Base-by-base conservation (phyloP, 805 yeast genomes). In the Suhomyces sp. region DNA sequence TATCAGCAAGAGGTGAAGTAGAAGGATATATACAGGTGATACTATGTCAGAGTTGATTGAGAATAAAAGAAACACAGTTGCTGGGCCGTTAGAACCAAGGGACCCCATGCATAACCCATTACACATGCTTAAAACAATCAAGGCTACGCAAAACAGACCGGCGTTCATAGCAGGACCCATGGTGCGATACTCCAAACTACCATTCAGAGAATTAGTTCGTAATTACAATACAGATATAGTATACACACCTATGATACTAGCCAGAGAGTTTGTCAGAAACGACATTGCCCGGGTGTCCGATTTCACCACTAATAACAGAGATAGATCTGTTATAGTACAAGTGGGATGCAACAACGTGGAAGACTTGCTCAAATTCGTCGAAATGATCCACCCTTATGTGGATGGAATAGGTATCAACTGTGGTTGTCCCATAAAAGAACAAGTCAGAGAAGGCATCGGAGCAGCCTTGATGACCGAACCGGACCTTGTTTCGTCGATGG, bases 341-440 rank as follows among this genome's bases (percentile, higher is more conserved):
- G 88, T 93, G 15, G 99, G 98, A 4, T 86, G 87, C 10, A 89
- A 89, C 62, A 92, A 90, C 65, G 88, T 86, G 3, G 81, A 84
- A 9, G 98, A 94, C 68, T 72, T 94, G 49, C 66, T 88, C 23
- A 79, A 93, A 54, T 90, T 93, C 64, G 90, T 90, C 4, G 90
- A 88, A 50, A 85, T 94, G 91, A 83, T 92, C n/a, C 82, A 82
- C 53, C 97, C 97, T 0, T 90, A 83, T 64, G 92, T 89, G 46
- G 97, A 93, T 70, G 99, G 96, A 0, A 84, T 94, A 42, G 97
- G 98, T 0, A 78, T 94, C 53, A 94, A 94, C 74, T 94, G 98
- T 70, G 99, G 99, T 0, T 94, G 99, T 71, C 99, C 99, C 1
- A 91, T 94, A 49, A 87, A 86, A 57, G 98, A 93, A 58, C 98